Conservation (phyloP, 257 asterid genomes). For the Paraleonurus japonicus region DNA sequence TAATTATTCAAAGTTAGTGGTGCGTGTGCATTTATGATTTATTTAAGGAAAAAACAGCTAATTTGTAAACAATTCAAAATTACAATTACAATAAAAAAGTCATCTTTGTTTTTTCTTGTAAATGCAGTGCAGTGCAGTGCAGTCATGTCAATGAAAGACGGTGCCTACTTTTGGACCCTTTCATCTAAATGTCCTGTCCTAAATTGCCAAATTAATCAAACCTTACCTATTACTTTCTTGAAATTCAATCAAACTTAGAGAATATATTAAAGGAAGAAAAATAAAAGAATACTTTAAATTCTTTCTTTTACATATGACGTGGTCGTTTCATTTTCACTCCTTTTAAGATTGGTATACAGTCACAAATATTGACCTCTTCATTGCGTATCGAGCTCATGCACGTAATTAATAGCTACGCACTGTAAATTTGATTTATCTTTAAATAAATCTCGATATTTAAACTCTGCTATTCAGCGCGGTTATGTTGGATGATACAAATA, state of each 20-base stretch:
- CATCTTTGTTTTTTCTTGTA: conserved; percentile 4
- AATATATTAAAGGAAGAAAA: background rate
- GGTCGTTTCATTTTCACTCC: conserved; percentile 25
- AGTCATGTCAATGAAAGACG: conserved; percentile 34
- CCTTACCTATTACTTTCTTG: conserved; percentile 19
- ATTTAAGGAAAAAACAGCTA: background rate
- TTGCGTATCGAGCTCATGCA: conserved; percentile 14
- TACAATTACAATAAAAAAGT: background rate
- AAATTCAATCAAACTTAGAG: conserved; percentile 15
- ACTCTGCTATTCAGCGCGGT: too few relatives aligned
- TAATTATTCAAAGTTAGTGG: background rate
- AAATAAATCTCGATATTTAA: background rate
- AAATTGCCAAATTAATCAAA: conserved; percentile 24
- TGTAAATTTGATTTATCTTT: background rate
- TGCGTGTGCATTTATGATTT: background rate
- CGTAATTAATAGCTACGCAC: background rate
- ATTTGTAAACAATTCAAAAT: background rate
- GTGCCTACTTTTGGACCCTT: conserved; percentile 43
- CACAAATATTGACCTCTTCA: conserved; percentile 24
- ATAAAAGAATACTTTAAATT: background rate
- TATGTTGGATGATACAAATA: too few relatives aligned
- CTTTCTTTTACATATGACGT: conserved; percentile 21
- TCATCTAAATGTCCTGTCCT: background rate
- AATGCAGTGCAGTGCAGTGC: background rate
- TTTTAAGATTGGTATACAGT: background rate